Percentiles rank a stretch among this genome's conserved stretches.
These are phyloP conservation scores for Sonneratia caseolaris DNA, from an alignment of 345 rosid genomes.

Conservation along the genomic window DNA sequence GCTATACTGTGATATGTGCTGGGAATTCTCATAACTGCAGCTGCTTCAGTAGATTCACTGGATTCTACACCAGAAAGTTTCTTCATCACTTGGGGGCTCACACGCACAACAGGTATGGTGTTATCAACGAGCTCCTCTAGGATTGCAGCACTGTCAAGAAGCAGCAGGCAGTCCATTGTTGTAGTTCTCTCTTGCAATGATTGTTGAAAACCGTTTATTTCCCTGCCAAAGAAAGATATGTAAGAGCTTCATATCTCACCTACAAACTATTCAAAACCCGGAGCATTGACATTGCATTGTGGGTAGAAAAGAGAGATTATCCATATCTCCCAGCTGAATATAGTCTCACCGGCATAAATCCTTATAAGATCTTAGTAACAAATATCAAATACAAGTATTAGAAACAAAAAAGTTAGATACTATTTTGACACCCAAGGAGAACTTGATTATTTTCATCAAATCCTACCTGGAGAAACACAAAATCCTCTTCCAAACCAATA, in stretches of 20 bases:
- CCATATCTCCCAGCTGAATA: not conserved
- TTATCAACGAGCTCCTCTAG: constrained; percentile 36
- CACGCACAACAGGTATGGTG: constrained; percentile 31
- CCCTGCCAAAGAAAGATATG: constrained; percentile 32
- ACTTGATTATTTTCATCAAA: not conserved
- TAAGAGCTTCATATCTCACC: constrained; percentile 1
- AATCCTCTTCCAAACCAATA: not conserved
- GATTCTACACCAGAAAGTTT: constrained; percentile 78
- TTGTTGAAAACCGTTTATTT: constrained; percentile 45
- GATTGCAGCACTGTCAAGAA: constrained; percentile 47
- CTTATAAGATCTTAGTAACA: not conserved
- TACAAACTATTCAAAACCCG: not conserved
- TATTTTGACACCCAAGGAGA: not conserved
- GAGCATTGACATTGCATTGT: not conserved
- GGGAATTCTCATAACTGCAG: constrained; percentile 73
- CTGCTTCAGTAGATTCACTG: constrained; percentile 61
- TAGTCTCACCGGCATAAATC: not conserved
- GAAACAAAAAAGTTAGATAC: not conserved
- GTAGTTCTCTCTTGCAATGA: constrained; percentile 22
- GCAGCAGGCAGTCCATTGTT: constrained; percentile 50
- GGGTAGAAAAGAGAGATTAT: not conserved
- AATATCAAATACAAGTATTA: not conserved
- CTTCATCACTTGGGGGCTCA: constrained; percentile 61
- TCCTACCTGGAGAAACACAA: not conserved
- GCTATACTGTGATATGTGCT: constrained; percentile 38